Percentiles rank a stretch among this genome's conserved stretches.
phyloP scores from a whole-genome alignment of 1,284 basidiomycete species.

The Marasmius sp. region DNA sequence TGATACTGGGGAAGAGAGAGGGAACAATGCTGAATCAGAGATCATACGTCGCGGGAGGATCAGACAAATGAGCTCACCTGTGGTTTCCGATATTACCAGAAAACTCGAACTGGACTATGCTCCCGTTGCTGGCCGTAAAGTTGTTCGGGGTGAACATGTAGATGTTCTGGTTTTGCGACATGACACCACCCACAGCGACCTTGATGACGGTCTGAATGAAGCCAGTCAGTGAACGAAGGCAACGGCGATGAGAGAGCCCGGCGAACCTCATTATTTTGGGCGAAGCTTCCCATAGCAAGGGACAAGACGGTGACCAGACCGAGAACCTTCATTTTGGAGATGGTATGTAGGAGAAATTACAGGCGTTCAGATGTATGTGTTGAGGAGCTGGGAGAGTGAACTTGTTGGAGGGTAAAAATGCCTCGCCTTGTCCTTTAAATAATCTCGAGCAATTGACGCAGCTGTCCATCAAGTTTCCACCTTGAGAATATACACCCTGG shows the following conservation, averaged over 20 bases:
- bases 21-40: background rate
- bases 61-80: conserved; percentile 1
- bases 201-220: background rate
- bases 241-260: background rate
- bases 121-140: conserved; percentile 8
- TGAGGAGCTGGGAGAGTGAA: background rate
- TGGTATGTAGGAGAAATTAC: too few species aligned
- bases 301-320: background rate
- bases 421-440: background rate
- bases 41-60: background rate
- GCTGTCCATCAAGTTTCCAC: background rate
- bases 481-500: background rate
- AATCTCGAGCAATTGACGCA: background rate
- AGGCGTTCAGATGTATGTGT: background rate
- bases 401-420: background rate
- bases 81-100: conserved; percentile 12
- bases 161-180: background rate
- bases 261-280: background rate
- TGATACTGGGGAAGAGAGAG: conserved; percentile 2
- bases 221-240: background rate
- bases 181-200: background rate
- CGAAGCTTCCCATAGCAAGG: background rate
- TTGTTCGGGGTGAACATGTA: background rate
- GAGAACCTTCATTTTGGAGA: background rate
- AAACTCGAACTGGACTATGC: conserved; percentile 9